Base-by-base conservation (phyloP, 2,329 filamentous ascomycete genomes). In the Penicillium sp. region DNA sequence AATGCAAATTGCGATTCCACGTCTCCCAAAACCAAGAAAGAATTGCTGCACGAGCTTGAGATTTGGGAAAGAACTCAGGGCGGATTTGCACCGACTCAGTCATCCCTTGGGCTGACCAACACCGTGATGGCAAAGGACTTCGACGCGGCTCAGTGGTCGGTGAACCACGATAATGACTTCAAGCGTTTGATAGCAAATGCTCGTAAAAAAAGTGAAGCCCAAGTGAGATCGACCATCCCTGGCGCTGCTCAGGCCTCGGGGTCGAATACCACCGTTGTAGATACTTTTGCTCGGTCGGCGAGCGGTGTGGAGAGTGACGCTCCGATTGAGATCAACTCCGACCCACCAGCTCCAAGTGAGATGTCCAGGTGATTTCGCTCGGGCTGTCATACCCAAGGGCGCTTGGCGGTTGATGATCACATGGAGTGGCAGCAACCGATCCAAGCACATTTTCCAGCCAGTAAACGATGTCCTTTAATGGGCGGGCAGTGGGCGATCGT, bases 1-100 rank as follows among this genome's bases (percentile, higher is more conserved):
- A 99, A 99, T 74, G 91, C 96, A 11, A 99, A 99, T 73, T 96
- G 92, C 76, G 95, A 99, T 75, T 90, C 93, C 2, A 85, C 84
- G 38, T 80, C 81, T 1, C 92, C 92, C 0, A 90, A 89, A 71
- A 81, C 82, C 11, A 91, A 90, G 63, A 71, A 78, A 6, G 88
- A 95, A 58, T 76, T 99, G 4, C 76, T 96, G 15, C 86, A 85
- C 14, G 94, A 98, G 61, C 75, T 99, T 12, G 90, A 94, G 22
- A 77, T 85, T 1, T 98, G 95, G 94, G 95, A 99, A 75, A 84
- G 87, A 47, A 94, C 90, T 0, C 87, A 96, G 63, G 91, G 91
- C 8, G 84, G 86, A 1, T 80, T 81, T 49, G 85, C 85, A 6
- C 76, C 79, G 1, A 69, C 57, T 3, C 52, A 66, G 15, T 63